phyloP scores from a whole-genome alignment of 2,329 filamentous ascomycete genomes.

The Trichoderma koningii region DNA sequence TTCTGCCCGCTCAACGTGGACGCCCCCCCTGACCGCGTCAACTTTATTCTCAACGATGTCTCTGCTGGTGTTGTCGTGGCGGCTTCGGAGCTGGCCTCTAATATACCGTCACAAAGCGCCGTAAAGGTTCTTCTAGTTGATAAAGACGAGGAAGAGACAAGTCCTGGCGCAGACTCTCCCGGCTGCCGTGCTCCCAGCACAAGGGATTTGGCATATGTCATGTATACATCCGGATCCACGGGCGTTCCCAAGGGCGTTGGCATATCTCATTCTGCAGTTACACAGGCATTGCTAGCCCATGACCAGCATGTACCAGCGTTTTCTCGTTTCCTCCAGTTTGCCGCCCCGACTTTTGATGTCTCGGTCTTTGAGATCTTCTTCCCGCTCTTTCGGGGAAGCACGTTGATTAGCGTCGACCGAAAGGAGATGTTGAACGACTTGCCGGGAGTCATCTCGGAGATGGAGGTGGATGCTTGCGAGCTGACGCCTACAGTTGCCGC shows the following conservation, averaged over 20 bases:
- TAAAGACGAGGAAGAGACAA: slow-evolving; percentile 22
- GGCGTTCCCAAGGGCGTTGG: slow-evolving; percentile 86
- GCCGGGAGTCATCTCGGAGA: slow-evolving; percentile 61
- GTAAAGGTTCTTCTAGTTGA: slow-evolving; percentile 44
- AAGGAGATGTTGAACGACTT: slow-evolving; percentile 74
- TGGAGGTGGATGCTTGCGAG: slow-evolving; percentile 81
- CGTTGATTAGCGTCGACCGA: slow-evolving; percentile 71
- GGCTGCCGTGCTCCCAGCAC: slow-evolving; percentile 33
- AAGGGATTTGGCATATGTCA: slow-evolving; percentile 73
- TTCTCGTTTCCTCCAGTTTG: slow-evolving; percentile 83
- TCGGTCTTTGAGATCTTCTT: slow-evolving; percentile 97
- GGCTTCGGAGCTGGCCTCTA: slow-evolving; percentile 49
- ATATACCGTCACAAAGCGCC: slow-evolving; percentile 40
- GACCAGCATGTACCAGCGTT: slow-evolving; percentile 75
- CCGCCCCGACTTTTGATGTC: slow-evolving; percentile 89
- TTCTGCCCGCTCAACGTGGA: slow-evolving; percentile 86
- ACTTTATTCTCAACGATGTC: slow-evolving; percentile 80
- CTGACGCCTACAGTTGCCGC: slow-evolving; percentile 85
- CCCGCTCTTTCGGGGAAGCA: slow-evolving; percentile 71
- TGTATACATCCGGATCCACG: slow-evolving; percentile 92
- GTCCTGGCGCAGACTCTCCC: slow-evolving; percentile 8
- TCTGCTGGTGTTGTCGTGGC: slow-evolving; percentile 69
- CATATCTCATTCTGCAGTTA: slow-evolving; percentile 76
- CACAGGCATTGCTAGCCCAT: slow-evolving; percentile 82
- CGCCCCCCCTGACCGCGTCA: slow-evolving; percentile 72